Evolutionary conservation across 768 basidiomycete genomes (phyloP).

Genomic region (Naganishia kalamii): DNA sequence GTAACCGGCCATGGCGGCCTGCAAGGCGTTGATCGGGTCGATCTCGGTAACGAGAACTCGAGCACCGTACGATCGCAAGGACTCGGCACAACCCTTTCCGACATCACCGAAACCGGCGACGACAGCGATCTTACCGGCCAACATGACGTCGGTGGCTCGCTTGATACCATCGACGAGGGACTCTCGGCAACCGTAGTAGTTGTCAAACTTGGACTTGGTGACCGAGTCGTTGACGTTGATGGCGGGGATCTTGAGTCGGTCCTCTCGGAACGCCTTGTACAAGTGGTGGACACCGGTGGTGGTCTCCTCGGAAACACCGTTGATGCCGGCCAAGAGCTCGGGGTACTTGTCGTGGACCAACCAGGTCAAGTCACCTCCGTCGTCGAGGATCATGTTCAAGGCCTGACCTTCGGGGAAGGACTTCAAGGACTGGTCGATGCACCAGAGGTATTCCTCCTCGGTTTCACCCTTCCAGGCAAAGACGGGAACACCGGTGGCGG

Average conservation of each 20-base stretch:
- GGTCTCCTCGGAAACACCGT: slow-evolving; percentile 96
- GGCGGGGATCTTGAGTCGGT: slow-evolving; percentile 90
- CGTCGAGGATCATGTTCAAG: slow-evolving; percentile 98
- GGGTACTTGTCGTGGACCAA: slow-evolving; percentile 96
- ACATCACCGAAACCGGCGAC: slow-evolving; percentile 99
- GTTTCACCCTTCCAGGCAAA: slow-evolving; percentile 99
- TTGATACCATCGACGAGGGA: slow-evolving; percentile 99
- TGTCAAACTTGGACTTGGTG: slow-evolving; percentile 94
- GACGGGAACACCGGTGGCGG: slow-evolving; percentile 95
- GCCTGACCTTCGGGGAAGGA: slow-evolving; percentile 78
- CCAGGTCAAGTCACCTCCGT: slow-evolving; percentile 92
- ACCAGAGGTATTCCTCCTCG: slow-evolving; percentile 97
- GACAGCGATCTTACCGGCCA: slow-evolving; percentile 97
- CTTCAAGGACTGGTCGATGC: slow-evolving; percentile 87
- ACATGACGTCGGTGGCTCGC: slow-evolving; percentile 99
- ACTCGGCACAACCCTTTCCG: slow-evolving; percentile 98
- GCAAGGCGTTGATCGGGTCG: slow-evolving; percentile 99
- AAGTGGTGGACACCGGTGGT: slow-evolving; percentile 99
- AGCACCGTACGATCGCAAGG: slow-evolving; percentile 91
- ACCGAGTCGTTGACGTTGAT: slow-evolving; percentile 99
- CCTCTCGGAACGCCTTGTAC: slow-evolving; percentile 95
- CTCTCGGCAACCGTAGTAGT: slow-evolving; percentile 90
- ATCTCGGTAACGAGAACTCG: slow-evolving; percentile 96
- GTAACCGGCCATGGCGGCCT: slow-evolving; percentile 97
- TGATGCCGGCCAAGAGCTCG: slow-evolving; percentile 73